These are phyloP conservation scores for Sugiyamaella pinicola DNA, from an alignment of 1,139 yeast genomes.

Conservation along the genomic window DNA sequence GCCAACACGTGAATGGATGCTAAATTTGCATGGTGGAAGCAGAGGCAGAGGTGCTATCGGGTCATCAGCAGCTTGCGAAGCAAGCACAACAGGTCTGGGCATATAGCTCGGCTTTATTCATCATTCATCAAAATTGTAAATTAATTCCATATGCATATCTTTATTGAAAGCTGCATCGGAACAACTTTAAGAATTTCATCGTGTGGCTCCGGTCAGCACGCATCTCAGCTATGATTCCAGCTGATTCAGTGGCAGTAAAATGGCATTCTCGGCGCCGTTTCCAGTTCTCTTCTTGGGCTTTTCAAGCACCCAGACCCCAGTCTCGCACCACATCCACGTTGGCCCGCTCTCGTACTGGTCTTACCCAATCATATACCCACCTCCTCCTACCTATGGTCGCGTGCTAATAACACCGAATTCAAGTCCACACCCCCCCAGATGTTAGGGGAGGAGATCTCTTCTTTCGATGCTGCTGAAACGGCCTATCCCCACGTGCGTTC, in stretches of 20 bases:
- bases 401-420: constrained; percentile 7
- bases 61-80: too few species aligned
- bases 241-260: too few species aligned
- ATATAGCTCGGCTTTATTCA: too few species aligned
- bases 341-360: not conserved
- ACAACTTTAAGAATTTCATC: not conserved
- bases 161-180: not conserved
- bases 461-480: not conserved
- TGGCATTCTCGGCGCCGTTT: too few species aligned
- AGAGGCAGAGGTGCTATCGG: too few species aligned
- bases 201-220: constrained; percentile 4
- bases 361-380: constrained; percentile 2
- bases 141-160: not conserved
- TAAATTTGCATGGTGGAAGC: too few species aligned
- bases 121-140: too few species aligned
- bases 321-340: not conserved
- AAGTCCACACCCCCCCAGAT: not conserved
- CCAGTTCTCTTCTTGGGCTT: not conserved
- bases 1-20: too few species aligned
- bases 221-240: too few species aligned
- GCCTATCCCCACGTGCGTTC: constrained; percentile 15
- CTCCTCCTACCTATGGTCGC: constrained; percentile 14
- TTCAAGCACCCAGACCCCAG: not conserved
- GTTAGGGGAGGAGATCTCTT: constrained; percentile 6
- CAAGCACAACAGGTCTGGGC: too few species aligned